Base-by-base conservation (phyloP, 2,329 filamentous ascomycete genomes). In the Rutstroemia sp. region DNA sequence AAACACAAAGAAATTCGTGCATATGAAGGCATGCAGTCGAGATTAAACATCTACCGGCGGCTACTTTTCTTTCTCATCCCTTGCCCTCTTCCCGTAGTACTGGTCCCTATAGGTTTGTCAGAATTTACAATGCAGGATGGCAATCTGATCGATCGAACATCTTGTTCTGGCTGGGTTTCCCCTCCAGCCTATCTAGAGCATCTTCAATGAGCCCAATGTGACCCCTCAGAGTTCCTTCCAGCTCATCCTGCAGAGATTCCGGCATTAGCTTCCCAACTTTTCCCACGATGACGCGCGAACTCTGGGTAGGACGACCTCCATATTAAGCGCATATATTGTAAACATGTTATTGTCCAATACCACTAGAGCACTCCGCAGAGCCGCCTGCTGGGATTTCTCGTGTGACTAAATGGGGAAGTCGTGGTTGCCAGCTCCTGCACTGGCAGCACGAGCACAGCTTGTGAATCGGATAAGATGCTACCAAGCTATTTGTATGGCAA, bases 161-260 rank as follows among this genome's bases (percentile, higher is more conserved):
- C 38, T 63, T 61, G 45, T 65, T 61, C 34, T 60, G 58, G 34
- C 57, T 60, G 39, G 37, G 56, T 49, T 58, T 61, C 14, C 61
- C 58, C 54, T 65, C 56, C 7, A 62, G 48, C 45, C 59, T 50
- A 25, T 61, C 57, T 7, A 65, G 54, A 4, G 51, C 52, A 42
- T 65, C 63, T 57, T 60, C 60, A 25, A 64, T 63, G 8, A 61
- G 39, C n/a, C 60, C 57, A 38, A 63, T 64, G 30, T 64, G 57
- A 3, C 57, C 61, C 44, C 61, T 53, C 7, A 63, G 51, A 14
- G 58, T 61, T 6, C 63, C 62, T 48, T 63, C 59, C 27, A 61
- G 51, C 47, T 61, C 58, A 45, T 60, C 58, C 57, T 65, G 37
- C 37, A 34, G 44, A n/a, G 44, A n/a, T 21, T 45, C 39, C 30